Base-by-base conservation (phyloP, 139 green algal genomes). In the Coccomyxa sp. region DNA sequence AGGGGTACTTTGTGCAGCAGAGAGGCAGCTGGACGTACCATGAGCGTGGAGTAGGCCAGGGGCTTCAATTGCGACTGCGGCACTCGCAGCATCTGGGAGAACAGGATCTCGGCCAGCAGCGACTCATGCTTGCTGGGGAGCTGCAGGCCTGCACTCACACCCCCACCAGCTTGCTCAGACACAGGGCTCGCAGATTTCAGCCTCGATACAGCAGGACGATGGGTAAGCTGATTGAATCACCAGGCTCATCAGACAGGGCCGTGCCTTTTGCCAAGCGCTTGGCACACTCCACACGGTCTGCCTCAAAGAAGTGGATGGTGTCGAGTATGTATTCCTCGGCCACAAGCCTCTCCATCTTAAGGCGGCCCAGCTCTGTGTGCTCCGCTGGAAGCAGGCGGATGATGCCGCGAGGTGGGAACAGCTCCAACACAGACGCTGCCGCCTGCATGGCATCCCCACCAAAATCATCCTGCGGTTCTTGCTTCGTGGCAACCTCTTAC, bases 311-410 rank as follows among this genome's bases (percentile, higher is more conserved):
- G 12, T 58, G 63, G 23, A 96, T 78, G 1, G 90, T 95, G 88
- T 98, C 94, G 18, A 96, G 76, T 78, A 98, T 90, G 79, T 93
- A 95, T 82, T 97, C 92, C 88, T 97, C 91, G 18, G 87, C 88
- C 16, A 98, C 84, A 82, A 97, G 88, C 23, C 92, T 87, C 71
- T 98, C 95, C 57, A 96, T 87, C 10, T 77, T 30, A 0, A 84
- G 80, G 21, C 86, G 86, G 14, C 86, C 86, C 0, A 83, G 84
- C 80, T 92, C 82, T n/a, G 90, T 95, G 83, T 94, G 88, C 76
- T 94, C 82, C 23, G 78, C 23, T 0, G 90, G 84, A 30, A 98
- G 83, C 51, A 98, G 81, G n/a, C 82, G 75, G 28, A 98, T 85
- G 57, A 90, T 87, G 30, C 94, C 93, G 51, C 93, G 87, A 0